These are phyloP conservation scores for Begonia masoniana DNA, from an alignment of 306 rosid genomes.

Conservation along the genomic window DNA sequence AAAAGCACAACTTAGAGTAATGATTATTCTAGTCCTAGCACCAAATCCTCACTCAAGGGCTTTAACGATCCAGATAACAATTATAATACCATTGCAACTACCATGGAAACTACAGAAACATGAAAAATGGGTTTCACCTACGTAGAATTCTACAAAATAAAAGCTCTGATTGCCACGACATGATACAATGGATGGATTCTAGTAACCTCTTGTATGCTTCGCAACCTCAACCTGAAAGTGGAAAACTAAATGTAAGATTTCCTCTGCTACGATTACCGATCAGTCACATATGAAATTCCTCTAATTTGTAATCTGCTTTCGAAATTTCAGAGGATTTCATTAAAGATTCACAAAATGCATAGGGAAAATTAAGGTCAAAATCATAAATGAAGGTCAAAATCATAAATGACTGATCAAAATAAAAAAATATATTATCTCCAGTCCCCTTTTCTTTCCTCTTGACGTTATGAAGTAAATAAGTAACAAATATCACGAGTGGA, in stretches of 20 bases:
- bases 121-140: too few species aligned
- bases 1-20: too few species aligned
- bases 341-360: background rate
- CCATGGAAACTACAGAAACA: too few species aligned
- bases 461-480: background rate
- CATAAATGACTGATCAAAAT: background rate
- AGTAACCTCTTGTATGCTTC: conserved; percentile 57
- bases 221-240: conserved; percentile 52
- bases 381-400: background rate
- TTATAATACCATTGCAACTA: too few species aligned
- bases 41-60: too few species aligned
- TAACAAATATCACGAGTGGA: background rate
- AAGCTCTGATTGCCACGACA: too few species aligned
- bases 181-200: background rate
- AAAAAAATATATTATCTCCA: background rate
- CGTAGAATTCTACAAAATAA: too few species aligned
- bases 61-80: too few species aligned
- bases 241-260: conserved; percentile 5
- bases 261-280: conserved; percentile 3
- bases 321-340: background rate
- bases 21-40: too few species aligned
- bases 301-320: background rate
- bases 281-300: background rate
- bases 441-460: background rate
- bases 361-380: background rate